Conservation (phyloP, 805 yeast genomes). For the Lipomyces anomalus region DNA sequence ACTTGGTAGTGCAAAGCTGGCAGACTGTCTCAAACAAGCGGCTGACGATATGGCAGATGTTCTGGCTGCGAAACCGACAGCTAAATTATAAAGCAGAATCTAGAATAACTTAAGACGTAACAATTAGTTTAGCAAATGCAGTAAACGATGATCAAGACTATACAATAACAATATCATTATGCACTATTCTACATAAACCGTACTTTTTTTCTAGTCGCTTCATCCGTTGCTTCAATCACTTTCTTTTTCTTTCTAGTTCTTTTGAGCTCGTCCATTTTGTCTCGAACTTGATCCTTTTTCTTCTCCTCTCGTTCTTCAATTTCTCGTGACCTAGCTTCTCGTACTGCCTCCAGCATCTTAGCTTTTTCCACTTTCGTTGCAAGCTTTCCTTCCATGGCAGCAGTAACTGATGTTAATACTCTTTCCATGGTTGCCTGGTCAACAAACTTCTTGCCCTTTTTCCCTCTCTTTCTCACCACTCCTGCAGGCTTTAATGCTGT, state of each 20-base stretch:
- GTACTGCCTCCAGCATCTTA: constrained; percentile 78
- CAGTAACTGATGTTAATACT: constrained; percentile 43
- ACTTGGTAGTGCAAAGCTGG: constrained; percentile 45
- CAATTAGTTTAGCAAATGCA: background rate
- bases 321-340: constrained; percentile 82
- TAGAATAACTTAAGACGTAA: no score
- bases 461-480: constrained; percentile 66
- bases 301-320: constrained; percentile 75
- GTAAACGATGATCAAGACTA: background rate
- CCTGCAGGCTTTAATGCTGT: constrained; percentile 79
- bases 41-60: constrained; percentile 76
- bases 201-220: background rate
- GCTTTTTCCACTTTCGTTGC: constrained; percentile 90
- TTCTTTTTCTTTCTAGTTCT: constrained; percentile 55
- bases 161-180: background rate
- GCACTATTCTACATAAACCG: background rate
- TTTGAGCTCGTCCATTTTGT: constrained; percentile 70
- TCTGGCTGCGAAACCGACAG: no score
- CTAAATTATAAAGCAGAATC: no score
- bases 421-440: constrained; percentile 65
- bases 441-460: constrained; percentile 48
- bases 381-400: constrained; percentile 72
- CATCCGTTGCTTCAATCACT: background rate
- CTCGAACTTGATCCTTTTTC: constrained; percentile 63
- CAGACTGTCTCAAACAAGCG: constrained; percentile 63